Evolutionary conservation across 2,329 filamentous ascomycete genomes (phyloP).

Genomic region (Phaeosphaeria sp.): DNA sequence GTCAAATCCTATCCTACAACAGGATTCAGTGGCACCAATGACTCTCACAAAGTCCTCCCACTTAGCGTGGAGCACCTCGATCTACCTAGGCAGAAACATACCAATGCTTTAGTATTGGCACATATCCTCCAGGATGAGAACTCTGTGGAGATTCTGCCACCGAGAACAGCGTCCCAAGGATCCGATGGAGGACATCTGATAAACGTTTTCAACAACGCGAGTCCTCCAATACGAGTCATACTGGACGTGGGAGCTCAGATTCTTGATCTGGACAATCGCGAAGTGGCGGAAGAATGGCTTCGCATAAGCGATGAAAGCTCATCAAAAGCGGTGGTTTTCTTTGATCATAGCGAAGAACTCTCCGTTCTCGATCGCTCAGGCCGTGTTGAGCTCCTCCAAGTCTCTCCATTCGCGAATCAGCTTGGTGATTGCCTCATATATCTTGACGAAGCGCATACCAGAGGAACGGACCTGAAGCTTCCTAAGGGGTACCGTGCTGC

Average conservation of each 20-base stretch:
- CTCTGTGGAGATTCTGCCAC: conserved; percentile 36
- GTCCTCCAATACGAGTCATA: conserved; percentile 61
- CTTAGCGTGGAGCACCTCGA: conserved; percentile 64
- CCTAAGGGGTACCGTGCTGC: conserved; percentile 66
- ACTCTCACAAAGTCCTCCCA: conserved; percentile 65
- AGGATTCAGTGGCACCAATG: conserved; percentile 75
- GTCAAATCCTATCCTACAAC: conserved; percentile 59
- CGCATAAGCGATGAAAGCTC: conserved; percentile 40
- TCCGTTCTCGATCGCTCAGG: conserved; percentile 60
- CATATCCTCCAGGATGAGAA: conserved; percentile 31
- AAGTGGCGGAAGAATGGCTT: conserved; percentile 60
- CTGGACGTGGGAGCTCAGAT: conserved; percentile 76
- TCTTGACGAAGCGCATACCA: conserved; percentile 73
- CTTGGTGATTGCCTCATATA: conserved; percentile 69
- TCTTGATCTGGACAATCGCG: conserved; percentile 60
- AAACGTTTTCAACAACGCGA: conserved; percentile 53
- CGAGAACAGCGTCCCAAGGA: not conserved
- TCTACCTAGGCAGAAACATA: conserved; percentile 62
- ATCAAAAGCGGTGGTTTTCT: conserved; percentile 58
- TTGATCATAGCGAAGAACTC: conserved; percentile 61
- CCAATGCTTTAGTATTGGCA: conserved; percentile 69
- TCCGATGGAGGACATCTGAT: conserved; percentile 34
- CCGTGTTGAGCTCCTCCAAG: conserved; percentile 57
- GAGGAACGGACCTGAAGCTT: conserved; percentile 72
- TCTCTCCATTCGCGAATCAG: conserved; percentile 63